Percentiles rank a stretch among this genome's conserved stretches.
These are phyloP conservation scores for Mucor piriformis DNA, from an alignment of 371 early-diverging fungal species.

Conservation along the genomic window DNA sequence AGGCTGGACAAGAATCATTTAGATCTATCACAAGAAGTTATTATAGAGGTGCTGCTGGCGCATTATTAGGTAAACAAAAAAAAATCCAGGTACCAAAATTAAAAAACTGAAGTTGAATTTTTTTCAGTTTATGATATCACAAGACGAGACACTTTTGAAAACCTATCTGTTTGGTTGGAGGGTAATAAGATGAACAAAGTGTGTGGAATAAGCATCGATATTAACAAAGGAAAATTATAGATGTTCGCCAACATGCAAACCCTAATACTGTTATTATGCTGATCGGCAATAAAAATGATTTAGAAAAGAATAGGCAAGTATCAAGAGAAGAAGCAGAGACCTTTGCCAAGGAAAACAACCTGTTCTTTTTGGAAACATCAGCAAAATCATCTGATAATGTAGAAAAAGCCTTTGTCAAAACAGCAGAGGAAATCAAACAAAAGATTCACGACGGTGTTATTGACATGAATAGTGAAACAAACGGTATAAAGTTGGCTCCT, in stretches of 20 bases:
- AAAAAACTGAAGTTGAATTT: not conserved
- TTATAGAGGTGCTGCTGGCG: conserved; percentile 97
- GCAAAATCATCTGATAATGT: conserved; percentile 94
- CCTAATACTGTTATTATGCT: conserved; percentile 90
- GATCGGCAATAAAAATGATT: conserved; percentile 95
- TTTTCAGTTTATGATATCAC: conserved; percentile 56
- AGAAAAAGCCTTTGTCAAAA: conserved; percentile 66
- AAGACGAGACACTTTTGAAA: conserved; percentile 88
- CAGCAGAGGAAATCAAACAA: conserved; percentile 44
- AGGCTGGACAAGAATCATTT: conserved; percentile 96
- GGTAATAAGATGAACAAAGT: conserved; percentile 40
- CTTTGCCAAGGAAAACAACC: conserved; percentile 83
- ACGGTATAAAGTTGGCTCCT: conserved; percentile 51
- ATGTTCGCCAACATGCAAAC: conserved; percentile 86
- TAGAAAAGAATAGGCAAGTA: conserved; percentile 82
- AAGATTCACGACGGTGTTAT: conserved; percentile 50
- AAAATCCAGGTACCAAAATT: conserved; percentile 10
- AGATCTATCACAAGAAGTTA: conserved; percentile 95
- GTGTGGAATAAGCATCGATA: not conserved
- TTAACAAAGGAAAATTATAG: conserved; percentile 21
- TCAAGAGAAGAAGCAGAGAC: conserved; percentile 85
- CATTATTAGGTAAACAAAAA: conserved; percentile 64
- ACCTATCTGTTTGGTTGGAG: conserved; percentile 91
- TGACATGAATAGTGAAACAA: conserved; percentile 51
- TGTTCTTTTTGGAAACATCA: conserved; percentile 92